Evolutionary conservation across 164 flowering plant species (phyloP).

Genomic region (Annona cherimola): DNA sequence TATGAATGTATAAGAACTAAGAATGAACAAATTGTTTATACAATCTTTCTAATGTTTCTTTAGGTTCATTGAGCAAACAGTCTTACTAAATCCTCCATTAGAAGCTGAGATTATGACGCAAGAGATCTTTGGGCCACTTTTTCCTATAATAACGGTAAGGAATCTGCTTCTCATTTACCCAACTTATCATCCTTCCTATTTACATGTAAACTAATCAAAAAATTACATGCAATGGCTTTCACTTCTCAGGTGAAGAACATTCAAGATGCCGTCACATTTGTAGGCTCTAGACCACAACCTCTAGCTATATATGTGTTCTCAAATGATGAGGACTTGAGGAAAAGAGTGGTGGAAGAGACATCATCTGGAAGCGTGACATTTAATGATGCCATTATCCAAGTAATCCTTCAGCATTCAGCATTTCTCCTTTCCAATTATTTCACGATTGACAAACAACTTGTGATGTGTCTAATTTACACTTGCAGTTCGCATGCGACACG

Average conservation of each 20-base stretch:
- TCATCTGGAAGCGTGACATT: constrained; percentile 79
- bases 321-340: constrained; percentile 44
- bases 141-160: constrained; percentile 85
- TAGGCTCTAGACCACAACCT: constrained; percentile 68
- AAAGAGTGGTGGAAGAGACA: constrained; percentile 47
- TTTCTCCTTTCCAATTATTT: background rate
- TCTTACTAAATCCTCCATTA: constrained; percentile 79
- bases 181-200: background rate
- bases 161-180: background rate
- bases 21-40: background rate
- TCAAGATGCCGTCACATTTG: constrained; percentile 73
- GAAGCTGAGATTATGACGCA: constrained; percentile 77
- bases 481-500: constrained; percentile 60
- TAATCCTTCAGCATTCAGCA: constrained; percentile 14
- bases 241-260: constrained; percentile 56
- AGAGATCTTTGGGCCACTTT: constrained; percentile 90
- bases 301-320: constrained; percentile 76
- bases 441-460: background rate
- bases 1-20: background rate
- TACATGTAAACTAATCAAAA: background rate
- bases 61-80: constrained; percentile 85
- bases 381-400: constrained; percentile 77
- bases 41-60: background rate
- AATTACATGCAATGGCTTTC: background rate
- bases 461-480: constrained; percentile 1